Evolutionary conservation across 768 basidiomycete genomes (phyloP), one percentile per base, ranked within the genome.

Genomic region (Daedalea quercina): DNA sequence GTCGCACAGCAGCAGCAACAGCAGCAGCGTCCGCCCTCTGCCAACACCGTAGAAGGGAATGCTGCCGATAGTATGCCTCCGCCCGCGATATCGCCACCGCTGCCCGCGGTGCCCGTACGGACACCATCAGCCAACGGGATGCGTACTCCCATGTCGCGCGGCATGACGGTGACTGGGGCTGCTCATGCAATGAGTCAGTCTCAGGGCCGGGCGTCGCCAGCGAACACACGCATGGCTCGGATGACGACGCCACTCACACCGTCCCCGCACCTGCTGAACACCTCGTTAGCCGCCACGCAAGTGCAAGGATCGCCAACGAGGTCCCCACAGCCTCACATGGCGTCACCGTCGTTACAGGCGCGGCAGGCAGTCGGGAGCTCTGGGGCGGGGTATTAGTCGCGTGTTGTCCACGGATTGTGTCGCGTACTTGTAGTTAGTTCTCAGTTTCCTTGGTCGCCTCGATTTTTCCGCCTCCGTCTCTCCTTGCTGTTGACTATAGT

Each of bases 41-140:
- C 55, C 41, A 62, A 53, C 47, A 57, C 59, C 12, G 61, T 56
- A 45, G 69, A 68, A 20, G 44, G 52, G 69, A 74, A 67, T 26
- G 60, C 63, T 51, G n/a, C 54, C 43, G 31, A 58, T 67, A 49
- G 65, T 61, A 28, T 65, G 62, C 25, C 66, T 68, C 4, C 76
- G 68, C 56, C 76, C 74, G n/a, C 68, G 55, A 45, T 56, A 58
- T 63, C 15, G 71, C 76, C 53, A 59, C 70, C n/a, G 60, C 67
- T 9, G 71, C 69, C 34, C 67, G 63, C 49, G 17, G 69, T 74
- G 2, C 75, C 75, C 22, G 59, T 60, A 17, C 75, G 81, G 22
- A 74, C 76, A 11, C 77, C 82, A 2, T 84, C 82, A 0, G 75
- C 78, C 19, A 81, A 80, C 59, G 81, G 82, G 4, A 73, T 72